phyloP scores from a whole-genome alignment of 106 monocot genomes.

The Triglochin maritima region DNA sequence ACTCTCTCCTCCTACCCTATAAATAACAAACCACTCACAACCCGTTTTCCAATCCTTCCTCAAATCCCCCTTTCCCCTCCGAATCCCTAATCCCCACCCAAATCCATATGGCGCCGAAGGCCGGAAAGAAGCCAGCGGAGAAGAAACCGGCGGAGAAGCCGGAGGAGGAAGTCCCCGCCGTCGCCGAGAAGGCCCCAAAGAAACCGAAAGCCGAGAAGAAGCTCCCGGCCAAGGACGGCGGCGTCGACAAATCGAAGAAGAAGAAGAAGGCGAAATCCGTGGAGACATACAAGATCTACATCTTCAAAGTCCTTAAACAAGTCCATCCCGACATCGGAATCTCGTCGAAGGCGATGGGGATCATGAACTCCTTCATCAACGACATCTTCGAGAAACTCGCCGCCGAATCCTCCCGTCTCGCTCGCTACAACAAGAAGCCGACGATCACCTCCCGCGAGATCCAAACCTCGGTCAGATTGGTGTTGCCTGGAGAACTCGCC shows the following conservation, averaged over 20 bases:
- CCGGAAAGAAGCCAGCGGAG: slow-evolving; percentile 7
- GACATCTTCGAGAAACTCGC: slow-evolving; percentile 11
- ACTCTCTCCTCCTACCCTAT: no score
- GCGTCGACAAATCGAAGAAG: slow-evolving; percentile 4
- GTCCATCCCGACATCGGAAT: slow-evolving; percentile 10
- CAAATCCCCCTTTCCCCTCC: neutral
- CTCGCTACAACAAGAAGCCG: slow-evolving; percentile 12
- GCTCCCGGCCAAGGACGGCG: slow-evolving; percentile 6
- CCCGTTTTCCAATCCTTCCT: no score
- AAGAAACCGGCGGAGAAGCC: slow-evolving; percentile 4
- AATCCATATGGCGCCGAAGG: neutral
- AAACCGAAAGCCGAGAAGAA: slow-evolving; percentile 6
- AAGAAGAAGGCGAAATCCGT: slow-evolving; percentile 6
- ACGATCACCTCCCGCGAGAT: slow-evolving; percentile 8
- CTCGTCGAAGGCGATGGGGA: slow-evolving; percentile 7
- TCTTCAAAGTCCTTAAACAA: slow-evolving; percentile 9
- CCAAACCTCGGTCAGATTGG: slow-evolving; percentile 4
- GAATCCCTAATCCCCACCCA: no score
- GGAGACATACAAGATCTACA: slow-evolving; percentile 15
- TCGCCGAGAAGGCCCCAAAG: slow-evolving; percentile 1
- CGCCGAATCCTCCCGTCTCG: neutral
- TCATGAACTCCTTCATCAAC: slow-evolving; percentile 9
- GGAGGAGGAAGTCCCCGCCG: neutral
- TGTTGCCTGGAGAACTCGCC: slow-evolving; percentile 4
- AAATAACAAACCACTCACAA: no score